A percentile compares a stretch with the other conserved stretches of the same genome.
phyloP scores from a whole-genome alignment of 2,329 filamentous ascomycete species.

The Fusarium tjaetaba region DNA sequence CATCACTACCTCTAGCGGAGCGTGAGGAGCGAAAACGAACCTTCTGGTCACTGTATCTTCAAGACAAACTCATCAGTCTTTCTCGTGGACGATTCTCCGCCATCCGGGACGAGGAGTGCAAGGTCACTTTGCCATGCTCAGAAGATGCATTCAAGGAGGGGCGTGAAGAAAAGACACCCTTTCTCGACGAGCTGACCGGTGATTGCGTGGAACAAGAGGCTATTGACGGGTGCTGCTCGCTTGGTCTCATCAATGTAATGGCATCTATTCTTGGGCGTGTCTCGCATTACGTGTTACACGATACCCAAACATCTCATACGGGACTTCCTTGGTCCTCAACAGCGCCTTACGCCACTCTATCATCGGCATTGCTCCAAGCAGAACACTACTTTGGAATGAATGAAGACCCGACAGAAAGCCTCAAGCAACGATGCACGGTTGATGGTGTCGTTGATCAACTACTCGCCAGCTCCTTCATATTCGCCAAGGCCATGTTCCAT shows the following conservation, averaged over 20 bases:
- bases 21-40: conserved; percentile 5
- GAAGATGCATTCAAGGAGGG: conserved; percentile 3
- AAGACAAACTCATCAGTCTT: conserved; percentile 11
- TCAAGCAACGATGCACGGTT: background rate
- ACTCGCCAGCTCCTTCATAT: conserved; percentile 9
- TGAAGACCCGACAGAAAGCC: background rate
- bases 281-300: conserved; percentile 1
- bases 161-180: background rate
- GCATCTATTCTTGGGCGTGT: conserved; percentile 6
- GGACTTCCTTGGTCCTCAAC: conserved; percentile 1
- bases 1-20: background rate
- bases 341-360: background rate
- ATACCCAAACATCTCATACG: background rate
- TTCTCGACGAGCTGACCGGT: background rate
- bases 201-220: conserved; percentile 10
- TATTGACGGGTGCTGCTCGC: background rate
- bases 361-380: background rate
- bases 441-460: background rate
- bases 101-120: conserved; percentile 14
- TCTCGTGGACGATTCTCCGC: conserved; percentile 12
- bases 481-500: conserved; percentile 18
- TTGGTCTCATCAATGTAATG: conserved; percentile 2
- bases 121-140: background rate
- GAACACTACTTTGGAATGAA: conserved; percentile 14
- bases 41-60: background rate